Evolutionary conservation across 495 filamentous ascomycete genomes (phyloP).

Genomic region (Recurvomyces mirabilis): DNA sequence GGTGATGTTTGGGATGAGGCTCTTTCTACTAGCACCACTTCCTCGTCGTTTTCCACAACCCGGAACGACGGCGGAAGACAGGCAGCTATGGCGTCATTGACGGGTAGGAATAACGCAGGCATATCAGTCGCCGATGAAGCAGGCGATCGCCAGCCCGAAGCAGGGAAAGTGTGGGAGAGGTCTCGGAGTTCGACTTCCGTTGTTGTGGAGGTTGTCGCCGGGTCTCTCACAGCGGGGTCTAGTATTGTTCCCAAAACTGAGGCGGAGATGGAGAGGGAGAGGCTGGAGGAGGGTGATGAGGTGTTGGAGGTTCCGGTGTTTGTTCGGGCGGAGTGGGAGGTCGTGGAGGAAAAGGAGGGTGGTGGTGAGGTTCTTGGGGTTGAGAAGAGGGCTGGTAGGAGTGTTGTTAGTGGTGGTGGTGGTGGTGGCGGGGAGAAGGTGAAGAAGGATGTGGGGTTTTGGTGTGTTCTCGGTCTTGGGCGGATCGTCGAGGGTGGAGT

Average conservation of each 20-base stretch:
- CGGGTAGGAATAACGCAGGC: too few relatives aligned
- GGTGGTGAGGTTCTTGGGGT: too few relatives aligned
- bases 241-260: slow-evolving; percentile 10
- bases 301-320: slow-evolving; percentile 92
- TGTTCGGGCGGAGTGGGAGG: slow-evolving; percentile 85
- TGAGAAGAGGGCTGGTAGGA: slow-evolving; percentile 51
- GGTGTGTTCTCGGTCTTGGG: slow-evolving; percentile 84
- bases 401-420: slow-evolving; percentile 31
- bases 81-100: slow-evolving; percentile 17
- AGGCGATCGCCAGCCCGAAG: slow-evolving; percentile 45
- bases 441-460: slow-evolving; percentile 81
- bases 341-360: slow-evolving; percentile 38
- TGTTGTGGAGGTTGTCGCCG: slow-evolving; percentile 80
- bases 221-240: slow-evolving; percentile 25
- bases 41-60: neutral
- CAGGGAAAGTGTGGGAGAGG: slow-evolving; percentile 88
- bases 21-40: slow-evolving; percentile 37
- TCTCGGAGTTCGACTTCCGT: slow-evolving; percentile 93
- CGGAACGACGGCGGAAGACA: slow-evolving; percentile 8
- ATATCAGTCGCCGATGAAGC: too few relatives aligned
- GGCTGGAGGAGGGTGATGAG: slow-evolving; percentile 50
- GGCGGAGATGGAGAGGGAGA: slow-evolving; percentile 13
- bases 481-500: slow-evolving; percentile 42
- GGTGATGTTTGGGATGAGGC: slow-evolving; percentile 96
- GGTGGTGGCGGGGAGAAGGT: slow-evolving; percentile 44